A percentile compares a stretch with the other conserved stretches of the same genome.
phyloP scores from a whole-genome alignment of 345 rosid genomes.

The Acer negundo region DNA sequence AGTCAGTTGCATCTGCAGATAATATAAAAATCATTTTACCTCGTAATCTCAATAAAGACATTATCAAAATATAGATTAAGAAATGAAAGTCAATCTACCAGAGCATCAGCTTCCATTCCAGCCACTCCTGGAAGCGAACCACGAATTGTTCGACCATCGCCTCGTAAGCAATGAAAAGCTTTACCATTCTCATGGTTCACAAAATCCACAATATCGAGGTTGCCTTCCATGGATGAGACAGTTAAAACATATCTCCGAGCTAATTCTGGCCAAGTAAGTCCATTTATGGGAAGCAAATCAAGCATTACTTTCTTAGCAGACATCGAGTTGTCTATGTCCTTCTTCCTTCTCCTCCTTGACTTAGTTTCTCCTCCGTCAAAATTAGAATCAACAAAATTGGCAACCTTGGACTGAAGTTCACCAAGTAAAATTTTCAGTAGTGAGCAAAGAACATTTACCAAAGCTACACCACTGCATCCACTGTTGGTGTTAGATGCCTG shows the following conservation, averaged over 20 bases:
- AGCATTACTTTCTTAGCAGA: constrained; percentile 34
- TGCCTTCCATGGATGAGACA: constrained; percentile 33
- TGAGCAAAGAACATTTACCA: constrained; percentile 30
- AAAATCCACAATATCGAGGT: constrained; percentile 37
- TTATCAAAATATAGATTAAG: constrained; percentile 22
- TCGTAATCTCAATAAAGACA: neutral
- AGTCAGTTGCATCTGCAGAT: neutral
- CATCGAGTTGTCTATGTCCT: constrained; percentile 25
- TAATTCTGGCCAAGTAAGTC: constrained; percentile 44
- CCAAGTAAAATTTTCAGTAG: constrained; percentile 33
- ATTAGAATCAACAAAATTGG: constrained; percentile 28
- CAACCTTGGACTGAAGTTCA: constrained; percentile 33
- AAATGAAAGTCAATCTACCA: constrained; percentile 45
- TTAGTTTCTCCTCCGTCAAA: constrained; percentile 33
- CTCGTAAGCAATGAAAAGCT: constrained; percentile 36
- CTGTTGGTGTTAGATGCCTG: constrained; percentile 13
- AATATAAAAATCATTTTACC: neutral
- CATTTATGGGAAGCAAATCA: constrained; percentile 40
- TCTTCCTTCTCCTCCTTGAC: constrained; percentile 36
- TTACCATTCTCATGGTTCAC: constrained; percentile 30
- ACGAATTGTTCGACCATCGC: constrained; percentile 26
- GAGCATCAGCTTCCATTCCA: constrained; percentile 42
- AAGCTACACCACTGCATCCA: constrained; percentile 12
- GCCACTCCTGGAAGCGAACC: constrained; percentile 37
- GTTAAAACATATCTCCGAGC: constrained; percentile 36